Base-by-base conservation (phyloP, 495 filamentous ascomycete genomes). In the Podospora pseudopauciseta region DNA sequence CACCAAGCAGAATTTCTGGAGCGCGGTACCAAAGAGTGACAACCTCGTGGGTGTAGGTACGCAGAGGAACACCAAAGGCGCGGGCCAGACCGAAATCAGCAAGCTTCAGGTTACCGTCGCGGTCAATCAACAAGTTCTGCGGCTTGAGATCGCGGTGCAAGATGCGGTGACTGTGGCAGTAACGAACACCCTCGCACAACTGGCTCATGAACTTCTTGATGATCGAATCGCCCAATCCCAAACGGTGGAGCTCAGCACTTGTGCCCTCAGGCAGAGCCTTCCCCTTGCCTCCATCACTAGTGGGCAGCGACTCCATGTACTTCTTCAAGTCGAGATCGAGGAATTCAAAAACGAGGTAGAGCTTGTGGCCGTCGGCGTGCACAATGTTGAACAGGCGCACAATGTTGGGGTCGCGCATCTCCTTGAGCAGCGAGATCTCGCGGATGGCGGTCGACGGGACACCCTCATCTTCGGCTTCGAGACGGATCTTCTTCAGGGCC, bases 41-140 rank as follows among this genome's bases (percentile, higher is more conserved):
- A 66, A 99, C 95, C 86, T 98, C 96, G 79, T 99, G 95, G 64
- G 95, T 99, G 77, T 98, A 98, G 39, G 96, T 99, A 71, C 96
- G 86, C 72, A 98, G 85, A 0, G 95, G 95, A 39, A 98, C 95
- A 78, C 95, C 95, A 75, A 99, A 98, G 4, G 96, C 96, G 73
- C 95, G 87, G 2, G 95, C 95, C 72, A 99, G 84, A 77, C 95
- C 95, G 76, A 99, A 99, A 86, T 99, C 95, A 55, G 93, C 95
- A 72, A 99, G 81, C 83, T 99, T 99, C 68, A 99, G 81, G 78
- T 98, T 97, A 63, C 96, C 95, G 11, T 98, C 93, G 61, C 90
- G 87, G 79, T 98, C 86, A 77, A 99, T 97, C 70, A 99, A 85
- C 72, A 99, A 80, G 78, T 99, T 99, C 84, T 98, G 96, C 15